Evolutionary conservation across 2,329 filamentous ascomycete species (phyloP).

Genomic region (Aspergillus sojae): DNA sequence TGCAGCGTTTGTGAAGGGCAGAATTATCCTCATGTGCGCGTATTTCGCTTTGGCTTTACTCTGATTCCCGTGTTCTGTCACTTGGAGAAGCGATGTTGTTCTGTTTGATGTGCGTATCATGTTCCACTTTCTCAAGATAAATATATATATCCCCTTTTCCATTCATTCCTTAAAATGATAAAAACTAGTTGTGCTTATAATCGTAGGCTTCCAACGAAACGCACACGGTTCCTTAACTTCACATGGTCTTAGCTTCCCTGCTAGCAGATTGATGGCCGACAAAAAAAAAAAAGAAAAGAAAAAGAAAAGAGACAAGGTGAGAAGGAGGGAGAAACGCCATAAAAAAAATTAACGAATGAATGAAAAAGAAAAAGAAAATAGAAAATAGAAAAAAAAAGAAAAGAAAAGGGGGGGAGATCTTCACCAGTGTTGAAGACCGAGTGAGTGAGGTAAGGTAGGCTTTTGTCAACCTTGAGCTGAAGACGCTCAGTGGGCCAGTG

Average conservation of each 20-base stretch:
- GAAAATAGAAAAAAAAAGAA: no score
- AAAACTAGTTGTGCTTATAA: background rate
- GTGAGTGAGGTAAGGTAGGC: background rate
- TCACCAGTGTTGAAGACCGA: no score
- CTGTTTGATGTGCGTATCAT: slow-evolving; percentile 17
- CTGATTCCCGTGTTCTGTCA: slow-evolving; percentile 22
- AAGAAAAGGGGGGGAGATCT: no score
- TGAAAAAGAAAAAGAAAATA: no score
- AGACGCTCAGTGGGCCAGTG: background rate
- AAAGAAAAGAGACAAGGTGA: no score
- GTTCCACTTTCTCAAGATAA: slow-evolving; percentile 7
- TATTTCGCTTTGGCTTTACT: slow-evolving; percentile 7
- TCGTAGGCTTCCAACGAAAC: background rate
- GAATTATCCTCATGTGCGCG: background rate
- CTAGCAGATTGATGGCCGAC: background rate
- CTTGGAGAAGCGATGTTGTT: slow-evolving; percentile 15
- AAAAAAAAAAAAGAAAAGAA: no score
- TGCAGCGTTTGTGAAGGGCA: background rate
- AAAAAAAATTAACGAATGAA: no score
- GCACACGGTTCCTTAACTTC: no score
- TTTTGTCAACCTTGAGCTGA: background rate
- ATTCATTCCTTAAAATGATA: background rate
- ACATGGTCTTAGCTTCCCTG: no score
- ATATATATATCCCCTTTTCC: background rate
- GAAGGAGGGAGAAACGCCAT: no score